phyloP scores from a whole-genome alignment of 371 early-diverging fungal species.

The Haplosporangium sp. region DNA sequence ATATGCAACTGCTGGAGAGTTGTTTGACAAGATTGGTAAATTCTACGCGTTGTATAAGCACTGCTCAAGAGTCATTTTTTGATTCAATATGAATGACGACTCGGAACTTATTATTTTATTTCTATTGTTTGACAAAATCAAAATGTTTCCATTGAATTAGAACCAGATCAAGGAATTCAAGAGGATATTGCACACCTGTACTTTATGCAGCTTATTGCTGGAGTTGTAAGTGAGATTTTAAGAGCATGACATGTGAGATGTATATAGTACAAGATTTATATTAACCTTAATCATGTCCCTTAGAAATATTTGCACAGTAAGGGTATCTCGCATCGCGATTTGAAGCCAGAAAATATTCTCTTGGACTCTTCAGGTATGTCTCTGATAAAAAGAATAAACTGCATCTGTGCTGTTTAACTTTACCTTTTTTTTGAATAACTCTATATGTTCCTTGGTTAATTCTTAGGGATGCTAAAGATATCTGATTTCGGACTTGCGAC shows the following conservation, averaged over 20 bases:
- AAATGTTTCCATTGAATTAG: slow-evolving; percentile 36
- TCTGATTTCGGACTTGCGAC: slow-evolving; percentile 97
- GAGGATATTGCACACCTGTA: slow-evolving; percentile 78
- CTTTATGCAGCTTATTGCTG: slow-evolving; percentile 75
- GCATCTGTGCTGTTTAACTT: not conserved
- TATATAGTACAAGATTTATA: not conserved
- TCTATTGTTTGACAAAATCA: too few species aligned
- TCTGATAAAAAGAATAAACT: not conserved
- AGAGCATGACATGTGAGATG: not conserved
- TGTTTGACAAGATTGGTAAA: slow-evolving; percentile 74
- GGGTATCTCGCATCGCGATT: slow-evolving; percentile 65
- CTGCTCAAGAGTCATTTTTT: not conserved
- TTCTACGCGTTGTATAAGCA: not conserved
- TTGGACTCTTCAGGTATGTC: slow-evolving; percentile 58
- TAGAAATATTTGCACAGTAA: slow-evolving; percentile 48
- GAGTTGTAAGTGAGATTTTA: slow-evolving; percentile 56
- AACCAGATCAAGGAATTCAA: slow-evolving; percentile 79
- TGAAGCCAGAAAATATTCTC: slow-evolving; percentile 82
- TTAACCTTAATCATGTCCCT: too few species aligned
- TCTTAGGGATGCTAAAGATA: slow-evolving; percentile 79
- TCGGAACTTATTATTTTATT: not conserved
- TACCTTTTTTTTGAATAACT: not conserved
- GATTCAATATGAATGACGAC: not conserved
- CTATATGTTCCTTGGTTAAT: not conserved
- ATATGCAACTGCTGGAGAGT: slow-evolving; percentile 71